Evolutionary conservation across 2,329 filamentous ascomycete genomes (phyloP).

Genomic region (Thielaviopsis musarum): DNA sequence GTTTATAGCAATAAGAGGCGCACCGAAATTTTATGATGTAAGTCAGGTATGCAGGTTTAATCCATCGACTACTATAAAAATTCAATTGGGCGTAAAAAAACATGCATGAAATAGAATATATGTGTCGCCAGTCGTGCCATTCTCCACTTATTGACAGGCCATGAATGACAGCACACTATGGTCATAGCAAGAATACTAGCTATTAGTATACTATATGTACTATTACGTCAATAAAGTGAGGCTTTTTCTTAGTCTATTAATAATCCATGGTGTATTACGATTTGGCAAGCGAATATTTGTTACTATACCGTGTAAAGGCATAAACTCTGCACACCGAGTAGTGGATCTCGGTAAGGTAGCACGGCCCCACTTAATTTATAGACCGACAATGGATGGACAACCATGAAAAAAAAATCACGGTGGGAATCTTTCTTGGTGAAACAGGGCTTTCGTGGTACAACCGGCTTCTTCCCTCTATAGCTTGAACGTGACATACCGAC

Average conservation of each 20-base stretch:
- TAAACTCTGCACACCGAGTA: neutral
- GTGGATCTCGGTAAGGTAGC: neutral
- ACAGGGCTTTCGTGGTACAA: neutral
- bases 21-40: neutral
- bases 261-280: too few species aligned
- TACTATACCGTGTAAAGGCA: neutral
- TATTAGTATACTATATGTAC: too few species aligned
- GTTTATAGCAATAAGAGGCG: neutral
- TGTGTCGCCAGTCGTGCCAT: neutral
- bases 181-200: too few species aligned
- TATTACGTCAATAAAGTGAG: too few species aligned
- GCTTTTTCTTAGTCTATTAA: too few species aligned
- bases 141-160: neutral
- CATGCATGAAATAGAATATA: neutral
- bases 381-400: neutral
- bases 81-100: neutral
- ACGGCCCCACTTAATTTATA: neutral
- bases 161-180: neutral
- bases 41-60: neutral
- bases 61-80: neutral
- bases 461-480: neutral
- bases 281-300: too few species aligned
- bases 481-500: neutral
- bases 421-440: neutral
- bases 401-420: neutral